A percentile compares a stretch with the other conserved stretches of the same genome.
Conservation (phyloP, 495 filamentous ascomycete species). For the Penicillium coffeae region DNA sequence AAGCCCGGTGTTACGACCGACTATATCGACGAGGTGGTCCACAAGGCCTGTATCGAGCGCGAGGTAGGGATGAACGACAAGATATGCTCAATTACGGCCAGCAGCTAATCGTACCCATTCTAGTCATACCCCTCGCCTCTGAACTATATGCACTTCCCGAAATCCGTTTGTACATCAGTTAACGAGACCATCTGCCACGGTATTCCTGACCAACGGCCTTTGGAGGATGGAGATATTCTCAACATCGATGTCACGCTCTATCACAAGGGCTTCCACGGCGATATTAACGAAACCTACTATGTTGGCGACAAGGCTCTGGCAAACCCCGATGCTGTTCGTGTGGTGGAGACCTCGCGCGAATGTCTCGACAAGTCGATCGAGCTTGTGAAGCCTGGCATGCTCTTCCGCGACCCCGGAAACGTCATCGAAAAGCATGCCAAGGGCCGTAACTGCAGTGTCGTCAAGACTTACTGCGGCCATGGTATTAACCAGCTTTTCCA, state of each 20-base stretch:
- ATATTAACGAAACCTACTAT: conserved; percentile 92
- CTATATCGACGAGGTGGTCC: conserved; percentile 91
- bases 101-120: neutral
- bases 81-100: neutral
- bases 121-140: conserved; percentile 94
- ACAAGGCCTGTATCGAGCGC: conserved; percentile 91
- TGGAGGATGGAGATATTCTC: conserved; percentile 82
- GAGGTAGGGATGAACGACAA: conserved; percentile 64
- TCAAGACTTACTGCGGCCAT: conserved; percentile 87
- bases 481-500: conserved; percentile 86
- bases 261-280: conserved; percentile 82
- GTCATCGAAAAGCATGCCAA: conserved; percentile 86
- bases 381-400: conserved; percentile 79
- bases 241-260: conserved; percentile 89
- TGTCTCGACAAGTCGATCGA: conserved; percentile 80
- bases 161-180: conserved; percentile 91
- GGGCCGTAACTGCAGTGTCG: conserved; percentile 69
- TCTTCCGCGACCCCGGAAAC: conserved; percentile 79
- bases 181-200: conserved; percentile 98
- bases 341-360: conserved; percentile 77
- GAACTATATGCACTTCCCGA: conserved; percentile 96
- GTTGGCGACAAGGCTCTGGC: conserved; percentile 72
- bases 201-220: conserved; percentile 74
- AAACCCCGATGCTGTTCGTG: conserved; percentile 75
- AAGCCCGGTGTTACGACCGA: conserved; percentile 93